Base-by-base conservation (phyloP, 2,329 filamentous ascomycete genomes). In the Endoconidiophora polonica region DNA sequence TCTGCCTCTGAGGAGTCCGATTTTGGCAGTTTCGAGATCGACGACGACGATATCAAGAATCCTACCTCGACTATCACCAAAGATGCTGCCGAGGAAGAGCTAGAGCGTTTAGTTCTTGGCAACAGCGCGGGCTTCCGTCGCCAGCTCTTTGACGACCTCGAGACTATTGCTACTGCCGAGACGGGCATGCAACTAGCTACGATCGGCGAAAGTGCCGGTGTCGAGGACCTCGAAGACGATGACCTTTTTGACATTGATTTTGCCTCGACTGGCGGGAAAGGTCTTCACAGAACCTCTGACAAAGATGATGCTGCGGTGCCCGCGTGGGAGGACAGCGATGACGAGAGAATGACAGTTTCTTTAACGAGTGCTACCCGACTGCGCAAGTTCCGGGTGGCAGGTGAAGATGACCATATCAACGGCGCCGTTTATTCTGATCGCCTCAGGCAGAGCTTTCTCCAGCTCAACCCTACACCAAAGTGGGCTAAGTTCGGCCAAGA, bases 321-420 rank as follows among this genome's bases (percentile, higher is more conserved):
- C 2, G 84, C 79, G 1, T 98, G 91, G 91, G 79, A 88, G 57
- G 91, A 98, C 62, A 96, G 88, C 63, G 91, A 98, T 59, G 91
- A 98, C 60, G 91, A 96, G 60, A 76, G 85, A 49, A 68, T 95
- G 55, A 76, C 79, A 5, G 74, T 98, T 45, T 96, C 90, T 12
- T 72, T 98, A 38, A 83, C 86, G 3, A 75, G 77, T 23, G 79
- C 81, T 42, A 76, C 79, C 44, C 76, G 84, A 56, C 64, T 95
- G 60, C 77, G 88, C 56, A 96, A 96, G 65, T 70, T 98, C 55
- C 76, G 91, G 54, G 70, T 79, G 46, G 81, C 78, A 2, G 86
- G 90, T 60, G 76, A 75, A 1, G 91, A 98, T 59, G 91, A 98
- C 62, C 62, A 94, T 9, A 77, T 98, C 55, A 86, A 69, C 57